Conservation (phyloP, 768 basidiomycete species). For the Psilocybe tampanensis region DNA sequence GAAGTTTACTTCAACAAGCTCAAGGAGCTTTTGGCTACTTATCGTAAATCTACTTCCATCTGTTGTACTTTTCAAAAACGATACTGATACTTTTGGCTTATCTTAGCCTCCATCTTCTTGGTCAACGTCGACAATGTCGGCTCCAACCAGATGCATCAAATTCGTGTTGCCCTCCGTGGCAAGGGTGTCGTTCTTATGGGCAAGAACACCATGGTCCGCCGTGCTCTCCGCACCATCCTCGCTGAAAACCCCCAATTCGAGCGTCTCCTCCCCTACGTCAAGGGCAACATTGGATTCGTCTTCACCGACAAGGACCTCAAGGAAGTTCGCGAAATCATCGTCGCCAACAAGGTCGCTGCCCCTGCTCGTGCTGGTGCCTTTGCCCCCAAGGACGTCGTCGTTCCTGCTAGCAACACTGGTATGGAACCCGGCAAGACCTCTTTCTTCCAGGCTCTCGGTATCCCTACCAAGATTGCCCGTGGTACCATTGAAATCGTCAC, state of each 20-base stretch:
- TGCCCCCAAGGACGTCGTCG: conserved; percentile 88
- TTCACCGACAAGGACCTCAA: conserved; percentile 93
- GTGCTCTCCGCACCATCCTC: conserved; percentile 91
- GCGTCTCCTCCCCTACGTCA: conserved; percentile 93
- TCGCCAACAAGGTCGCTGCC: conserved; percentile 97
- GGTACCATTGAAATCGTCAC: conserved; percentile 99
- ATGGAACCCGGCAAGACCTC: conserved; percentile 99
- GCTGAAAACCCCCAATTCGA: conserved; percentile 92
- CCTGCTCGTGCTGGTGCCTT: conserved; percentile 98
- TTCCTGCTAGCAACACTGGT: conserved; percentile 97
- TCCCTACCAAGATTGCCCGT: conserved; percentile 99
- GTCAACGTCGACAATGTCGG: conserved; percentile 99
- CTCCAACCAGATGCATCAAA: conserved; percentile 99
- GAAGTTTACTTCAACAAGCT: conserved; percentile 91
- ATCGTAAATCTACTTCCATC: conserved; percentile 60
- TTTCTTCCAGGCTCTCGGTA: conserved; percentile 99
- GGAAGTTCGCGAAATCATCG: conserved; percentile 90
- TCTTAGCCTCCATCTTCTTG: conserved; percentile 91
- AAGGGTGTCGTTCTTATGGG: conserved; percentile 98
- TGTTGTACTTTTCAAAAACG: not conserved
- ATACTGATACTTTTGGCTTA: not conserved
- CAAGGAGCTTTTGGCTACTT: conserved; percentile 88
- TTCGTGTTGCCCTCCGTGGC: conserved; percentile 93
- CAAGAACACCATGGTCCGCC: conserved; percentile 99
- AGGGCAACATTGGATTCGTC: conserved; percentile 99